phyloP scores from a whole-genome alignment of 768 basidiomycete species.

The Leccinum longicurvipes region DNA sequence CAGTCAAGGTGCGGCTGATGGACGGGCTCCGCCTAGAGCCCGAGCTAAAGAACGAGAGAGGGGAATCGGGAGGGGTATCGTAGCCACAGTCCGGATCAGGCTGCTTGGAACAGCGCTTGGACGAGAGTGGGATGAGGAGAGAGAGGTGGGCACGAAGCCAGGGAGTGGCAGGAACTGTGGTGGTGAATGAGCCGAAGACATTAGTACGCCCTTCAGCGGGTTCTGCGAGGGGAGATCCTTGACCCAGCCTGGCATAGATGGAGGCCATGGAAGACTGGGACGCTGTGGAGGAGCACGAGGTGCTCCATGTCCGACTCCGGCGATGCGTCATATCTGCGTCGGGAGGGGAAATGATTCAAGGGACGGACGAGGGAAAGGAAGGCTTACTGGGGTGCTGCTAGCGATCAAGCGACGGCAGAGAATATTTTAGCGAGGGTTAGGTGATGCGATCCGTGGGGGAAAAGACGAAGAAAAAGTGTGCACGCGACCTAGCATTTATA shows the following conservation, averaged over 20 bases:
- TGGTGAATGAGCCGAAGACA: slow-evolving; percentile 39
- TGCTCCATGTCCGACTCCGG: slow-evolving; percentile 17
- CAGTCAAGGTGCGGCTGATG: slow-evolving; percentile 41
- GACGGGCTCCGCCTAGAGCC: slow-evolving; percentile 31
- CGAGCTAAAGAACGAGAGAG: slow-evolving; percentile 21
- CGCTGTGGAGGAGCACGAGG: slow-evolving; percentile 19
- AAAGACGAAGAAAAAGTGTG: slow-evolving; percentile 2
- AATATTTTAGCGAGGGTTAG: background rate
- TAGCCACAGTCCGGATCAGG: slow-evolving; percentile 9
- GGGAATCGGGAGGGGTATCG: slow-evolving; percentile 30
- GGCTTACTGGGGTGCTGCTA: background rate
- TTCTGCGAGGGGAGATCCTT: slow-evolving; percentile 20
- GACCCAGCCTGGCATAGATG: slow-evolving; percentile 23
- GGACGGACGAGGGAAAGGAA: background rate
- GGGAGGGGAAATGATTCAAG: background rate
- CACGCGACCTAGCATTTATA: slow-evolving; percentile 31
- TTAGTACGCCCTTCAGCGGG: slow-evolving; percentile 24
- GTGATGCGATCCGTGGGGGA: background rate
- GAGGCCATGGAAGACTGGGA: slow-evolving; percentile 26
- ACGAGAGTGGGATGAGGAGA: slow-evolving; percentile 15
- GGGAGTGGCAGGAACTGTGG: slow-evolving; percentile 33
- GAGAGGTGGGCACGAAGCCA: slow-evolving; percentile 25
- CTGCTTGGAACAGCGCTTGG: slow-evolving; percentile 4
- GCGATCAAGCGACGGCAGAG: background rate
- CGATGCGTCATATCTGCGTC: background rate